Evolutionary conservation across 1,284 basidiomycete genomes (phyloP).

Genomic region (Austropuccinia psidii): DNA sequence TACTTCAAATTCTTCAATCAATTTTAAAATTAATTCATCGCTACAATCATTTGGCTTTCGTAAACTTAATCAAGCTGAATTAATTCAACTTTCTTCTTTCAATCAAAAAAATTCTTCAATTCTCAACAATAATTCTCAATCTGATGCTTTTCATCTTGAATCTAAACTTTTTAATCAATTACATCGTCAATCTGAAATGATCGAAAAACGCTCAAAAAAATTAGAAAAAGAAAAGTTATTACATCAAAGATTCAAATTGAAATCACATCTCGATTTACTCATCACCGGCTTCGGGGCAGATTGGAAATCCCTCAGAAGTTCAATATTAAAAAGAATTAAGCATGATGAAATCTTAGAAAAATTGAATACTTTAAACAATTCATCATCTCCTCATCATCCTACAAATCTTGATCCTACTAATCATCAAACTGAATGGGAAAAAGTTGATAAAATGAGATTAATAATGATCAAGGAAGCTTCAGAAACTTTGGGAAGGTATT

Average conservation of each 20-base stretch:
- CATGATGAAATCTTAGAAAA: conserved; percentile 24
- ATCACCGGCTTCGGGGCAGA: conserved; percentile 11
- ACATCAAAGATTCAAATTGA: conserved; percentile 40
- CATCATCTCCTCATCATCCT: conserved; percentile 4
- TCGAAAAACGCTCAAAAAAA: conserved; percentile 43
- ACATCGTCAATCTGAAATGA: conserved; percentile 43
- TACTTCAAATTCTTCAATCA: not conserved
- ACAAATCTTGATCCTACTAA: not conserved
- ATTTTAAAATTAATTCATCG: not conserved
- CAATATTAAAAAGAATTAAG: conserved; percentile 28
- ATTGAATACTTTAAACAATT: not conserved
- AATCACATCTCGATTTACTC: conserved; percentile 21
- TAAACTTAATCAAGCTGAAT: conserved; percentile 13
- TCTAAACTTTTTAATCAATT: conserved; percentile 39
- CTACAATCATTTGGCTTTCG: not conserved
- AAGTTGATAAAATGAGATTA: conserved; percentile 29
- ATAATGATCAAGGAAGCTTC: conserved; percentile 35
- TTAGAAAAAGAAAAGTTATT: conserved; percentile 44
- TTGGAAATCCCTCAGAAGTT: conserved; percentile 28
- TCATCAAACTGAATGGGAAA: conserved; percentile 28
- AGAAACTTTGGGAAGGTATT: conserved; percentile 33
- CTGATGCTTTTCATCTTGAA: conserved; percentile 6
- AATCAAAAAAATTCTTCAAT: not conserved
- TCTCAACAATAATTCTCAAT: not conserved
- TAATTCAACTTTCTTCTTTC: not conserved